Conservation (phyloP, 352 stramenopile genomes). For the Phytophthora foliorum region DNA sequence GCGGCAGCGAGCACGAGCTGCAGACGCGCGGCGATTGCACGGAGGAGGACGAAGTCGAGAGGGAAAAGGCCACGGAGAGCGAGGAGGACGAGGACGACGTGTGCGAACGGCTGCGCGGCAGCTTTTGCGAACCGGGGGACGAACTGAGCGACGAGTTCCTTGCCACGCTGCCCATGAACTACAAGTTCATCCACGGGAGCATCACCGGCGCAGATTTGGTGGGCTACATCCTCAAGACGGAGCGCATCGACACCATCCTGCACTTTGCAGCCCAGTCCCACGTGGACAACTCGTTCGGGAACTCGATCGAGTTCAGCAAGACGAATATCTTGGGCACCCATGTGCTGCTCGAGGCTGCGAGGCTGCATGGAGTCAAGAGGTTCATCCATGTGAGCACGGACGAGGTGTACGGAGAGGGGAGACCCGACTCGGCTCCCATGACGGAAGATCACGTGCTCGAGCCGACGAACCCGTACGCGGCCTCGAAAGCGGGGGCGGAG, state of each 20-base stretch:
- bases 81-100: constrained; percentile 52
- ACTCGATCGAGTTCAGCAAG: constrained; percentile 98
- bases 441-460: constrained; percentile 95
- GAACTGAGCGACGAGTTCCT: constrained; percentile 34
- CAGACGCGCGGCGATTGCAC: constrained; percentile 6
- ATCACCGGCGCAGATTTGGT: constrained; percentile 96
- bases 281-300: constrained; percentile 99
- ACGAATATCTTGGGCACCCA: constrained; percentile 99
- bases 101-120: constrained; percentile 55
- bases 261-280: constrained; percentile 99
- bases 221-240: constrained; percentile 94
- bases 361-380: constrained; percentile 88
- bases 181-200: constrained; percentile 99
- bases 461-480: constrained; percentile 98
- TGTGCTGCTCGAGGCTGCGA: constrained; percentile 97
- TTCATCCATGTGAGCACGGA: constrained; percentile 99
- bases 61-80: constrained; percentile 21
- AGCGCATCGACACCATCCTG: constrained; percentile 98
- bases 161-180: constrained; percentile 58
- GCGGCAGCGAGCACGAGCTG: constrained; percentile 1
- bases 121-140: constrained; percentile 66
- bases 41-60: constrained; percentile 37
- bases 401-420: constrained; percentile 98
- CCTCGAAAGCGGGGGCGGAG: constrained; percentile 98
- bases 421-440: constrained; percentile 93